phyloP scores from a whole-genome alignment of 176 grass and related monocot species.

The bread wheat (Triticum aestivum) region IWGSC_CS_RefSeq_v2.1 NC_057807.1:581988428-581988927 shows the following conservation, averaged over 20 bases:
- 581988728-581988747: conserved; percentile 15
- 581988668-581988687: neutral
- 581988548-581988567: too few relatives aligned
- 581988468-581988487: too few relatives aligned
- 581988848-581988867: neutral
- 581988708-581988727: neutral
- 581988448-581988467: too few relatives aligned
- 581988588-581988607: too few relatives aligned
- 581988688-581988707: conserved; percentile 32
- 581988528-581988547: too few relatives aligned
- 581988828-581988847: conserved; percentile 46
- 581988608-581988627: neutral
- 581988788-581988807: conserved; percentile 36
- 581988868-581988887: conserved; percentile 34
- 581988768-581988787: conserved; percentile 16
- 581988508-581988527: too few relatives aligned
- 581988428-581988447: too few relatives aligned
- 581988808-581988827: conserved; percentile 30
- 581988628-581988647: neutral
- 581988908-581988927: conserved; percentile 19
- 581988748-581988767: conserved; percentile 31
- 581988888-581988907: conserved; percentile 40
- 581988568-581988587: too few relatives aligned
- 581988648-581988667: neutral
- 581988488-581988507: too few relatives aligned